Base-by-base conservation (phyloP, 192 early-diverging fungal genomes). In the Irineochytrium annulatum region DNA sequence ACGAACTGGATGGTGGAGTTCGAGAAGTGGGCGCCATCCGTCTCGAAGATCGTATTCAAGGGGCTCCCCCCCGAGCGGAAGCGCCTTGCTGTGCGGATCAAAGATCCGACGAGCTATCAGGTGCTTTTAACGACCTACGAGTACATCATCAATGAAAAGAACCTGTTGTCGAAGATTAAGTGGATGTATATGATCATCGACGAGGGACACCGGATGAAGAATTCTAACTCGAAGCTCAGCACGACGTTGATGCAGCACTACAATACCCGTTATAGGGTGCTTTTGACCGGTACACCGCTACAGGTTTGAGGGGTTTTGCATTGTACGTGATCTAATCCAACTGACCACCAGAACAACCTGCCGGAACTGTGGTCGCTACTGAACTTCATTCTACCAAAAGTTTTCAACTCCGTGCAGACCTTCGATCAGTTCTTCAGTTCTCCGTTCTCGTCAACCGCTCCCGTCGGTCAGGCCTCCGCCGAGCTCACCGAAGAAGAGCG, bases 341-440 rank as follows among this genome's bases (percentile, higher is more conserved):
- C 58, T 26, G 2, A 14, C 43, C 1, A 19, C 27, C 44, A 91
- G 81, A 99, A 99, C 79, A 97, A 99, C 62, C 77, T 99, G 11
- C 93, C 93, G 2, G 95, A 99, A 66, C 68, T 99, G 65, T 97
- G 95, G 95, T 88, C 93, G 2, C 62, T 99, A 51, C 77, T 99
- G 20, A 99, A 97, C 66, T 98, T 99, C 77, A 84, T 97, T 31
- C 69, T 97, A 34, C 97, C 97, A 14, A 90, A 86, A 48, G 93
- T 99, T 39, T 99, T 99, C 75, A 91, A 95, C 65, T 93, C 90
- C 62, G 91, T 91, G 0, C 90, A 97, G 69, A 90, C 86, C 35
- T 99, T 99, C 75, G 97, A 97, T 68, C 95, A 99, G 64, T 99
- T 95, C 95, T 99, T 99, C 84, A 96, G 92, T 66, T 89, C 94